phyloP scores from a whole-genome alignment of 192 early-diverging fungal species.

The Backusella psychrophila region DNA sequence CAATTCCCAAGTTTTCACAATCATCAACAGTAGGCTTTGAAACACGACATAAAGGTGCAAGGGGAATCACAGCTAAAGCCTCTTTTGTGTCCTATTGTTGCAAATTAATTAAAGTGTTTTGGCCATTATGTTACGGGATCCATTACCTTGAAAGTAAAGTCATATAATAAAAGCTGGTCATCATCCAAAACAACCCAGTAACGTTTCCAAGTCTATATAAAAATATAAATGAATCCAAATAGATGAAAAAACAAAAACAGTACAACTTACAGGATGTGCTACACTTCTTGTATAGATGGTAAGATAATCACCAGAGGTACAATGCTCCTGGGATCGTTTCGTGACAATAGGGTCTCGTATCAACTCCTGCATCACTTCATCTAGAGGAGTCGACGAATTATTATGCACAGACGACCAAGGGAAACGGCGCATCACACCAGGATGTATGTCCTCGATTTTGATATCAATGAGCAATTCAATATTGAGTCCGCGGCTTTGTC shows the following conservation, averaged over 20 bases:
- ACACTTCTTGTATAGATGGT: slow-evolving; percentile 13
- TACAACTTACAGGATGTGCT: slow-evolving; percentile 1
- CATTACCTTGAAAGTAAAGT: slow-evolving; percentile 12
- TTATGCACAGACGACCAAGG: slow-evolving; percentile 1
- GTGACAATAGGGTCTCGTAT: neutral
- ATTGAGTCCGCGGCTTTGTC: neutral
- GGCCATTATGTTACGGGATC: neutral
- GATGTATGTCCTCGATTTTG: neutral
- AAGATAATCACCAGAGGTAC: neutral
- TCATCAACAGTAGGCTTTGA: slow-evolving; percentile 7
- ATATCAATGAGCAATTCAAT: slow-evolving; percentile 12
- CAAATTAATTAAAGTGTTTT: neutral
- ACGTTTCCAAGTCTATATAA: slow-evolving; percentile 12
- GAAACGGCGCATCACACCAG: neutral
- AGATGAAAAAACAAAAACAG: neutral
- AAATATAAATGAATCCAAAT: neutral
- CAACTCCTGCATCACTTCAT: neutral
- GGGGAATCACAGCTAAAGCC: neutral
- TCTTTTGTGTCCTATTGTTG: neutral
- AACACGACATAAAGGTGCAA: neutral
- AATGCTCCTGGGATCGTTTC: neutral
- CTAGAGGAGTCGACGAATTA: neutral
- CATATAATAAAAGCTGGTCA: neutral
- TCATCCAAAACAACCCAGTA: slow-evolving; percentile 2
- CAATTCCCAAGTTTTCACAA: slow-evolving; percentile 12